Percentiles rank a stretch among this genome's conserved stretches.
Evolutionary conservation across 495 filamentous ascomycete species (phyloP).

Genomic region (Parachaetomium inaequale): DNA sequence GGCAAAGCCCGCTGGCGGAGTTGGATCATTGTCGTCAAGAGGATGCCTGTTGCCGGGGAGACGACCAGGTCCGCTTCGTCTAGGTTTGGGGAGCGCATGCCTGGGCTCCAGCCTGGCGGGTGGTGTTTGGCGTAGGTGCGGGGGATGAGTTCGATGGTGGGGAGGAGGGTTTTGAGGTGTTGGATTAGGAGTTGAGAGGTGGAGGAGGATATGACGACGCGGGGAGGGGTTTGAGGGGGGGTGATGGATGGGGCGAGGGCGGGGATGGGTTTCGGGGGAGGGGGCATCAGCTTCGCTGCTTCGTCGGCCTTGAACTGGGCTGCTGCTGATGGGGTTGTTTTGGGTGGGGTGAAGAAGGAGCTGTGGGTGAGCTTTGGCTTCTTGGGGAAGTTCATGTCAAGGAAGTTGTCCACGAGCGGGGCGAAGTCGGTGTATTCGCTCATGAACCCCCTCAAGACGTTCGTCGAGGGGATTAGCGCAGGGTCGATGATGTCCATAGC

Average conservation of each 20-base stretch:
- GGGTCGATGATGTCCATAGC: slow-evolving; percentile 5
- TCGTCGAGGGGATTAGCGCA: slow-evolving; percentile 11
- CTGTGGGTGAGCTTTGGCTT: slow-evolving; percentile 32
- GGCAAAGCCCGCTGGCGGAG: slow-evolving; percentile 70
- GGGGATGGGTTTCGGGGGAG: slow-evolving; percentile 20
- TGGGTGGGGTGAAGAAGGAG: slow-evolving; percentile 20
- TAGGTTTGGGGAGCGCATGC: slow-evolving; percentile 34
- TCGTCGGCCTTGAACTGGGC: neutral
- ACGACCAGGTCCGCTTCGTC: slow-evolving; percentile 74
- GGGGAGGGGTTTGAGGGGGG: slow-evolving; percentile 25
- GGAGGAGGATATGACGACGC: slow-evolving; percentile 49
- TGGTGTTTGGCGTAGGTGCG: slow-evolving; percentile 53
- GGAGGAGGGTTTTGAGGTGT: slow-evolving; percentile 48
- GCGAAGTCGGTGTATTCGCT: slow-evolving; percentile 23
- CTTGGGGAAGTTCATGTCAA: slow-evolving; percentile 39
- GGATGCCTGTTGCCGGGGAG: slow-evolving; percentile 64
- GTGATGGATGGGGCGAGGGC: slow-evolving; percentile 25
- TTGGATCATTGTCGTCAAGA: slow-evolving; percentile 68
- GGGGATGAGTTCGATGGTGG: slow-evolving; percentile 54
- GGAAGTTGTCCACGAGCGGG: slow-evolving; percentile 43
- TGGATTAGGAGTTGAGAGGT: slow-evolving; percentile 47
- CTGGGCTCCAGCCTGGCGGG: slow-evolving; percentile 30
- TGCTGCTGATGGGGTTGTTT: neutral
- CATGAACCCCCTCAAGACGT: slow-evolving; percentile 16
- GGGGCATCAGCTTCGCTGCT: slow-evolving; percentile 12